Conservation (phyloP, 2,329 filamentous ascomycete species). For the Neoscytalidium dimidiatum region DNA sequence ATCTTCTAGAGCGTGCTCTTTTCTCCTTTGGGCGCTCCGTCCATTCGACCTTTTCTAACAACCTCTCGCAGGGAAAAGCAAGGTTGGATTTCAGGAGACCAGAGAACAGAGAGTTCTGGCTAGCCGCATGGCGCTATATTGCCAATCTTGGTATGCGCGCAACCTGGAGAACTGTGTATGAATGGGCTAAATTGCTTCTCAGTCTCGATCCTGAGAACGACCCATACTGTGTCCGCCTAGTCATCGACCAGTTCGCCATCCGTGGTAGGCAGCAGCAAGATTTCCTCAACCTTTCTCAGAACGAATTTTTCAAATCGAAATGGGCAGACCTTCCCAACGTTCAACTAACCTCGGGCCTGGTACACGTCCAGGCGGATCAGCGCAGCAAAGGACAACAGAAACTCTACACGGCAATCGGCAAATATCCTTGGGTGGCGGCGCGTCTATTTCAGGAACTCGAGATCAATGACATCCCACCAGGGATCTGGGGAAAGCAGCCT, state of each 20-base stretch:
- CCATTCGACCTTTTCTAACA: slow-evolving; percentile 76
- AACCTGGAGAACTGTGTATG: slow-evolving; percentile 90
- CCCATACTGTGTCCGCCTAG: slow-evolving; percentile 78
- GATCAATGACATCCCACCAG: slow-evolving; percentile 72
- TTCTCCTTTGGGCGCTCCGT: slow-evolving; percentile 92
- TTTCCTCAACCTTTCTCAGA: slow-evolving; percentile 69
- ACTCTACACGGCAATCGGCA: slow-evolving; percentile 68
- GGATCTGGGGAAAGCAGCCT: slow-evolving; percentile 78
- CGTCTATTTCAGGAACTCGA: slow-evolving; percentile 78
- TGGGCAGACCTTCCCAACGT: slow-evolving; percentile 67
- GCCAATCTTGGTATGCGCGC: slow-evolving; percentile 82
- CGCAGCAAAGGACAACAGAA: slow-evolving; percentile 63
- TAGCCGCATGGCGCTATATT: slow-evolving; percentile 87
- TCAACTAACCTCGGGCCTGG: slow-evolving; percentile 74
- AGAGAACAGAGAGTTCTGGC: slow-evolving; percentile 91
- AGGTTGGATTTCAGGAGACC: slow-evolving; percentile 77
- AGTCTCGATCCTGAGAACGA: slow-evolving; percentile 72
- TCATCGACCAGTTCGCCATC: slow-evolving; percentile 83
- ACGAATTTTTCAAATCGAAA: slow-evolving; percentile 47
- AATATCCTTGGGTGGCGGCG: slow-evolving; percentile 82
- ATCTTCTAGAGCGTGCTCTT: slow-evolving; percentile 85
- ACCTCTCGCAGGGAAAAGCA: slow-evolving; percentile 75
- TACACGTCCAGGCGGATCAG: slow-evolving; percentile 71
- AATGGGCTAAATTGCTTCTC: slow-evolving; percentile 87
- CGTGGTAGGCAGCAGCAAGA: slow-evolving; percentile 75